Base-by-base conservation (phyloP, 192 early-diverging fungal genomes). In the Rhizophlyctis rosea region DNA sequence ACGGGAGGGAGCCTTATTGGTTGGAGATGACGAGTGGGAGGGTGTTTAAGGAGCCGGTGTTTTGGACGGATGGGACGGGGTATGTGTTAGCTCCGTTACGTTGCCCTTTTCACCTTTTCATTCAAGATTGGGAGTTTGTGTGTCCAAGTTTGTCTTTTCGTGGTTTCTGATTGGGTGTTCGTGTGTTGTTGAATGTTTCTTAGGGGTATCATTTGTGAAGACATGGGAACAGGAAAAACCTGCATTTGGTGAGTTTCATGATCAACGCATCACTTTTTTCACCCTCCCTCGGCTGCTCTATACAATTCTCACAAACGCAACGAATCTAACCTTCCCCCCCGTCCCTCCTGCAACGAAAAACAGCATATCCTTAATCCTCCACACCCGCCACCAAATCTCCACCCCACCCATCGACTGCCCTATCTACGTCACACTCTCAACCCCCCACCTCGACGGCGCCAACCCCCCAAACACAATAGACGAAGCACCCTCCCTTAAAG, bases 221-320 rank as follows among this genome's bases (percentile, higher is more conserved):
- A 92, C 29, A 94, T 94, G 91, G 91, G 91, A n/a, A 89, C 87
- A 1, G 91, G 91, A 5, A 91, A 91, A 61, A 91, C 39, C 18
- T 44, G 39, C 39, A 44, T 44, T 18, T 44, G 39, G 39, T 44
- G 18, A 13, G 7, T 44, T 44, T 44, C 18, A n/a, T n/a, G n/a
- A n/a, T n/a, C n/a, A n/a, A n/a, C n/a, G n/a, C n/a, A n/a, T n/a
- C n/a, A n/a, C n/a, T n/a, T n/a, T n/a, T n/a, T n/a, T n/a, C n/a
- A n/a, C n/a, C n/a, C n/a, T n/a, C n/a, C n/a, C n/a, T n/a, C n/a
- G n/a, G n/a, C n/a, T n/a, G n/a, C n/a, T n/a, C n/a, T n/a, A n/a
- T n/a, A n/a, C n/a, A n/a, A n/a, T n/a, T n/a, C n/a, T n/a, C n/a
- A n/a, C n/a, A n/a, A n/a, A n/a, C n/a, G n/a, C n/a, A n/a, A n/a